These are phyloP conservation scores for Trichosanthes truncata DNA, from an alignment of 306 rosid genomes.

Conservation along the genomic window DNA sequence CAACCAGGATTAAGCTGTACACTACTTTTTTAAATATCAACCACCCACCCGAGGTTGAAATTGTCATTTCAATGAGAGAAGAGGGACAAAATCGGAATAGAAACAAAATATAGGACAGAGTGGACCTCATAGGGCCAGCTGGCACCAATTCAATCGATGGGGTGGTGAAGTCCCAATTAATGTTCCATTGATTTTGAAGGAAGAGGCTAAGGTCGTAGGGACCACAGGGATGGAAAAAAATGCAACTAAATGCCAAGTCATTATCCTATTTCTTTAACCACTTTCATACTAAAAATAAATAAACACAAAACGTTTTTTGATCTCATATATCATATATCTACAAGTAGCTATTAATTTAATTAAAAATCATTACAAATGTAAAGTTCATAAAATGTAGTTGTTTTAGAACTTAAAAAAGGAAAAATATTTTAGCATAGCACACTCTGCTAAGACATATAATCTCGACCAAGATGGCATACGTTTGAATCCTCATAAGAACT, in stretches of 20 bases:
- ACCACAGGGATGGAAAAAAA: neutral
- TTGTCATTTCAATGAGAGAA: neutral
- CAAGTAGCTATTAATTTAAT: neutral
- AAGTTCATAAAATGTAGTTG: too few species aligned
- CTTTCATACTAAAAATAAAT: neutral
- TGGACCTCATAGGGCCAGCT: neutral
- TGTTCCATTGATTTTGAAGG: neutral
- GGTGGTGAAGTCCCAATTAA: neutral
- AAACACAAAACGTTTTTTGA: neutral
- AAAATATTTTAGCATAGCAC: too few species aligned
- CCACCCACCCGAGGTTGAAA: neutral
- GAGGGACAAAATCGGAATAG: neutral
- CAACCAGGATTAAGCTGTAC: neutral
- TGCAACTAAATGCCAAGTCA: neutral
- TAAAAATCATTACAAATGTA: too few species aligned
- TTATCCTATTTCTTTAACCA: neutral
- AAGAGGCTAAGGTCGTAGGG: neutral
- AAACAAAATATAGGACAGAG: neutral
- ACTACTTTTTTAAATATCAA: neutral
- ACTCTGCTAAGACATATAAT: too few species aligned
- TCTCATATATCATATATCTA: neutral
- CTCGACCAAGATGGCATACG: too few species aligned
- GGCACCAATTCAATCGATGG: neutral
- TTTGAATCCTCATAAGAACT: too few species aligned
- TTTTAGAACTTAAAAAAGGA: too few species aligned